Percentiles rank a stretch among this genome's conserved stretches.
Evolutionary conservation across 345 rosid genomes (phyloP).

Genomic region (Sonneratia alba): DNA sequence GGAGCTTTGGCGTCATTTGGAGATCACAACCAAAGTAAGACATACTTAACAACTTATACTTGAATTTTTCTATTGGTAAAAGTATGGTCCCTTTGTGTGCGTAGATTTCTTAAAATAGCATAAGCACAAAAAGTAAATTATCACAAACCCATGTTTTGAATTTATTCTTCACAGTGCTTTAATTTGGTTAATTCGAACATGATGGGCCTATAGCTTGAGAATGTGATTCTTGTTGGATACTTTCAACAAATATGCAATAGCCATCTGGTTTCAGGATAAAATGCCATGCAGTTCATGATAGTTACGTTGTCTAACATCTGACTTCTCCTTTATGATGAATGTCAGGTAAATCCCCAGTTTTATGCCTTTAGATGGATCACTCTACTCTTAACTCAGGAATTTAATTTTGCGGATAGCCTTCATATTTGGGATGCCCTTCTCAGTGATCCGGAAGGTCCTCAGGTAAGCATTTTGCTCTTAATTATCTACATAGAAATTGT

Average conservation of each 20-base stretch:
- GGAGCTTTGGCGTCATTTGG: conserved; percentile 99
- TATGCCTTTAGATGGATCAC: conserved; percentile 99
- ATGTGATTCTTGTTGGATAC: not conserved
- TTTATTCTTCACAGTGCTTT: not conserved
- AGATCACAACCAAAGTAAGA: conserved; percentile 86
- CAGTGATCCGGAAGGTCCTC: conserved; percentile 91
- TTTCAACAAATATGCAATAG: not conserved
- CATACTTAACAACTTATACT: not conserved
- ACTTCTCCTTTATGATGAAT: conserved; percentile 7
- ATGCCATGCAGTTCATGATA: not conserved
- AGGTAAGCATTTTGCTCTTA: conserved; percentile 31
- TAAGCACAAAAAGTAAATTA: not conserved
- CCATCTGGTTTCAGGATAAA: not conserved
- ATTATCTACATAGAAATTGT: not conserved
- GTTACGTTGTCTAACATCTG: not conserved
- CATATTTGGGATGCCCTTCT: conserved; percentile 93
- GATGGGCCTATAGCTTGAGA: not conserved
- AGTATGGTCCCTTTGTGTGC: not conserved
- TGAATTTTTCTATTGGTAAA: not conserved
- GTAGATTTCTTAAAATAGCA: not conserved
- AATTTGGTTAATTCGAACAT: not conserved
- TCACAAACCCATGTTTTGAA: not conserved
- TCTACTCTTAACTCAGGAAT: conserved; percentile 90
- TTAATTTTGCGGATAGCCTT: conserved; percentile 81
- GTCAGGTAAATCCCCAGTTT: conserved; percentile 94